Conservation (phyloP, 352 stramenopile genomes). For the Pythium guiyangense region DNA sequence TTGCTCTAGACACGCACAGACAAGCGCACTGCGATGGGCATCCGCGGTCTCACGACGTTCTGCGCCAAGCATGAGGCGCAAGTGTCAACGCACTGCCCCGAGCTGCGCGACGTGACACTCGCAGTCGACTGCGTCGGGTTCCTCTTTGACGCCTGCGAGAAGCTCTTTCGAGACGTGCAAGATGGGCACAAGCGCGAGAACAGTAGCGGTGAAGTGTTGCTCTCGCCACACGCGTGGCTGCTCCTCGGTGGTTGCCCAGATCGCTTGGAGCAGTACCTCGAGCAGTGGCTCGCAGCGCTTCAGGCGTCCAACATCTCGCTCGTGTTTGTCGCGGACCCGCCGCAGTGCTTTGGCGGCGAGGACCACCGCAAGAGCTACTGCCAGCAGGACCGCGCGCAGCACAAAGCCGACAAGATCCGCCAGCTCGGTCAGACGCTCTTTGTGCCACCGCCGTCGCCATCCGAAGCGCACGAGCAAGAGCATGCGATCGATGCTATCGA, state of each 20-base stretch:
- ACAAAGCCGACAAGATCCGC: conserved; percentile 51
- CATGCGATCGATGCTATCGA: too few relatives aligned
- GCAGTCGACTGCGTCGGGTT: conserved; percentile 82
- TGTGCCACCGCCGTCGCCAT: conserved; percentile 1
- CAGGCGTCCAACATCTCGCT: conserved; percentile 35
- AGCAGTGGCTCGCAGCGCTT: conserved; percentile 47
- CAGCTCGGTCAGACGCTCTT: conserved; percentile 32
- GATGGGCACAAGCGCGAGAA: background rate
- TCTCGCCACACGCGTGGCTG: conserved; percentile 46
- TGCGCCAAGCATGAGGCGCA: conserved; percentile 44
- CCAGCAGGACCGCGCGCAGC: conserved; percentile 40
- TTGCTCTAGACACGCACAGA: too few relatives aligned
- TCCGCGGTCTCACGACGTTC: conserved; percentile 54
- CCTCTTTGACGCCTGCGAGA: conserved; percentile 65
- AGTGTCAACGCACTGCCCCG: conserved; percentile 26
- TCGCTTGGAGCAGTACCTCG: conserved; percentile 36
- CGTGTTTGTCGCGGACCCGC: conserved; percentile 70
- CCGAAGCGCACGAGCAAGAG: too few relatives aligned
- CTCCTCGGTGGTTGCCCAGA: conserved; percentile 55
- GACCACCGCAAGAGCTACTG: conserved; percentile 65
- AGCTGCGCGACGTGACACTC: conserved; percentile 63
- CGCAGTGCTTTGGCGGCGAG: conserved; percentile 64
- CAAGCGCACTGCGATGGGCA: conserved; percentile 66
- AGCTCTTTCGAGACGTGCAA: conserved; percentile 36
- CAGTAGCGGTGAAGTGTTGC: conserved; percentile 1